Evolutionary conservation across 768 basidiomycete genomes (phyloP).

Genomic region (Leccinum sublutescens): DNA sequence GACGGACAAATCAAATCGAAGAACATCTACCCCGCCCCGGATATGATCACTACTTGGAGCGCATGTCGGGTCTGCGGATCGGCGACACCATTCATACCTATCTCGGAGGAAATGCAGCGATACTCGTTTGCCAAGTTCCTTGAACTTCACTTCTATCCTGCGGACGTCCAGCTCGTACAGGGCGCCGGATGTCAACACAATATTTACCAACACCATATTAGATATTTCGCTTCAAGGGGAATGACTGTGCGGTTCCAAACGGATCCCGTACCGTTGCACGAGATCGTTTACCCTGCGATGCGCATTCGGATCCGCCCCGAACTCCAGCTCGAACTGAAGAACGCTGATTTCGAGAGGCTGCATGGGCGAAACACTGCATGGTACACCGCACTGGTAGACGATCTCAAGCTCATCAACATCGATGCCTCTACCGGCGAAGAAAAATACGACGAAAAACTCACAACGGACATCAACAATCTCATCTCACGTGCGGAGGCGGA

Average conservation of each 20-base stretch:
- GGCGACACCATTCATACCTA: conserved; percentile 83
- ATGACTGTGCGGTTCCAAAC: conserved; percentile 89
- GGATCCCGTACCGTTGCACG: conserved; percentile 78
- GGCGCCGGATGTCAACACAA: conserved; percentile 93
- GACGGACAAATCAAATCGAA: conserved; percentile 70
- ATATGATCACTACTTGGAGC: conserved; percentile 89
- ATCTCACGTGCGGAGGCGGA: conserved; percentile 75
- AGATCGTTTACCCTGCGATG: conserved; percentile 87
- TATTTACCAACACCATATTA: conserved; percentile 87
- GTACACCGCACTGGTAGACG: conserved; percentile 75
- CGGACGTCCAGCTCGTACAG: conserved; percentile 78
- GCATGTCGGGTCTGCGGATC: conserved; percentile 76
- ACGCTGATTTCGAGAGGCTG: conserved; percentile 80
- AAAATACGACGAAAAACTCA: conserved; percentile 60
- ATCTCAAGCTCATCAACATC: conserved; percentile 71
- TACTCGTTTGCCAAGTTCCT: conserved; percentile 97
- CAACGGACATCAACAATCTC: conserved; percentile 61
- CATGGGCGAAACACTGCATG: conserved; percentile 68
- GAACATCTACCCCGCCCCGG: conserved; percentile 56
- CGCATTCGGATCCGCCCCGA: conserved; percentile 84
- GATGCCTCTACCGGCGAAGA: conserved; percentile 81
- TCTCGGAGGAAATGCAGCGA: conserved; percentile 88
- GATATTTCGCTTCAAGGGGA: conserved; percentile 82
- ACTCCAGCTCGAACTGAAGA: conserved; percentile 85
- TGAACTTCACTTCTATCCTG: conserved; percentile 93